phyloP scores from a whole-genome alignment of 257 asterid species.

The Misopates orontium region DNA sequence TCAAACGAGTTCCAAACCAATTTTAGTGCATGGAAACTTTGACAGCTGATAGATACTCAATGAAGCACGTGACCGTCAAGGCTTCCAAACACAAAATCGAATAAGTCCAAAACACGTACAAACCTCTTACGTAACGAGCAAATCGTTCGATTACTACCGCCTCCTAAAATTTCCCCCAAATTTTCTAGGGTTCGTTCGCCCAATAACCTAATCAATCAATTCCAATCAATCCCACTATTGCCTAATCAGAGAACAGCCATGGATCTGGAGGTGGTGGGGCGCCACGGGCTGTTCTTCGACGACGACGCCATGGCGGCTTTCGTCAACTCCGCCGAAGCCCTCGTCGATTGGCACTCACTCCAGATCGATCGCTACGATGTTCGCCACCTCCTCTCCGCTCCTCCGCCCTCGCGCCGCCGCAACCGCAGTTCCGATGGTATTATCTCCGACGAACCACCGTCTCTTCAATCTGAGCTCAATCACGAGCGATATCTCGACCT shows the following conservation, averaged over 20 bases:
- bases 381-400: conserved; percentile 86
- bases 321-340: conserved; percentile 84
- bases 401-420: conserved; percentile 77
- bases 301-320: conserved; percentile 82
- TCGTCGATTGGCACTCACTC: conserved; percentile 92
- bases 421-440: conserved; percentile 35
- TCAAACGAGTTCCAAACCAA: too few relatives aligned
- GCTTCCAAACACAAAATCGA: too few relatives aligned
- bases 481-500: conserved; percentile 84
- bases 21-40: too few relatives aligned
- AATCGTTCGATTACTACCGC: too few relatives aligned
- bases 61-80: too few relatives aligned
- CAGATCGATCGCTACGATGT: conserved; percentile 93
- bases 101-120: too few relatives aligned
- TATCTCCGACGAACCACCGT: conserved; percentile 32
- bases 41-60: too few relatives aligned
- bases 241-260: conserved; percentile 21
- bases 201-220: too few relatives aligned
- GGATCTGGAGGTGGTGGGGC: conserved; percentile 84
- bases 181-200: too few relatives aligned
- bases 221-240: too few relatives aligned
- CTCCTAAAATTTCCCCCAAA: too few relatives aligned
- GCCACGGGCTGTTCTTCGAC: conserved; percentile 83
- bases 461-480: conserved; percentile 59
- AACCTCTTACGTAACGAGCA: too few relatives aligned